Evolutionary conservation across 805 yeast species (phyloP).

Genomic region (Tetrapisispora phaffii): DNA sequence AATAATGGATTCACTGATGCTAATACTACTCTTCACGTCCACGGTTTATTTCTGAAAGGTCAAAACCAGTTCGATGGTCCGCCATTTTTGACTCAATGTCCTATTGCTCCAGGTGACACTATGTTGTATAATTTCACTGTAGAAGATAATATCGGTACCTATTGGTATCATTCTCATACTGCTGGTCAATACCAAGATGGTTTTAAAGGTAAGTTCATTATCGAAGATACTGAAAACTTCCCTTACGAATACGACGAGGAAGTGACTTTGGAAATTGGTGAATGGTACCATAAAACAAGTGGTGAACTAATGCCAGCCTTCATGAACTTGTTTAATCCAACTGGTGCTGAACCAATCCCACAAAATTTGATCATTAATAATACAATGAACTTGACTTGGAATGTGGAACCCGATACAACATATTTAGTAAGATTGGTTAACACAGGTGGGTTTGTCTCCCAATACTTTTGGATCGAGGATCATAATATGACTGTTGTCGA

Average conservation of each 20-base stretch:
- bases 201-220: constrained; percentile 67
- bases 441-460: constrained; percentile 86
- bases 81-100: constrained; percentile 80
- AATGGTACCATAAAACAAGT: constrained; percentile 73
- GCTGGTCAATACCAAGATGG: constrained; percentile 91
- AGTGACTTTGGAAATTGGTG: constrained; percentile 54
- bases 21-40: constrained; percentile 77
- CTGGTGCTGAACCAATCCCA: constrained; percentile 98
- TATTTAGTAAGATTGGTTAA: constrained; percentile 74
- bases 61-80: constrained; percentile 86
- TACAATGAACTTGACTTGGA: constrained; percentile 65
- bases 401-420: constrained; percentile 75
- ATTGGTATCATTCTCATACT: constrained; percentile 96
- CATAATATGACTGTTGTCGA: constrained; percentile 82
- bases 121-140: constrained; percentile 83
- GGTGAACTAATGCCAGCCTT: constrained; percentile 44
- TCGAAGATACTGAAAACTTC: constrained; percentile 53
- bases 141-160: constrained; percentile 72
- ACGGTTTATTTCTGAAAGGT: constrained; percentile 74
- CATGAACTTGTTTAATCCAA: constrained; percentile 72
- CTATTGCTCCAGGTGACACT: constrained; percentile 70
- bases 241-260: constrained; percentile 80
- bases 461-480: constrained; percentile 79
- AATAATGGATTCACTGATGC: constrained; percentile 60
- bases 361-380: constrained; percentile 70